A percentile compares a stretch with the other conserved stretches of the same genome.
These are phyloP conservation scores for Glycyrrhiza uralensis DNA, from an alignment of 306 rosid genomes.

Conservation along the genomic window DNA sequence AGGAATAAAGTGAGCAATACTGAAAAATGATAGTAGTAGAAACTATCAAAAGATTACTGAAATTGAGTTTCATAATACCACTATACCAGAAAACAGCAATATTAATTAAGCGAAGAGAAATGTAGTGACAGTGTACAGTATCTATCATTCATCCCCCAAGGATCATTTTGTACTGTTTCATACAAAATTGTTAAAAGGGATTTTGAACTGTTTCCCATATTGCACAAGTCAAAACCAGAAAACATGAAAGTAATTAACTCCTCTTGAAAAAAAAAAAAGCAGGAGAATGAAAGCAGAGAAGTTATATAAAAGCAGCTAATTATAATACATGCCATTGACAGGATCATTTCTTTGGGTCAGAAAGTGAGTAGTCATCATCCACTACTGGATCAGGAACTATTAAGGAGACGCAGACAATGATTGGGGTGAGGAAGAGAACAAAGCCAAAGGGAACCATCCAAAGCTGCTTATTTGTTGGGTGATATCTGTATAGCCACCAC, in stretches of 20 bases:
- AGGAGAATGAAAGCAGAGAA: slow-evolving; percentile 4
- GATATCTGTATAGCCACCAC: slow-evolving; percentile 67
- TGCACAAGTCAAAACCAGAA: neutral
- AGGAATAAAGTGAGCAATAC: neutral
- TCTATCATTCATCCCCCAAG: neutral
- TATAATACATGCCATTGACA: too few species aligned
- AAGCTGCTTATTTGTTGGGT: slow-evolving; percentile 51
- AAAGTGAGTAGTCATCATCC: slow-evolving; percentile 9
- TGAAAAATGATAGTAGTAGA: neutral
- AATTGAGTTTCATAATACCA: neutral
- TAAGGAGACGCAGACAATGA: slow-evolving; percentile 50
- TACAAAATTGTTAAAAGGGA: neutral
- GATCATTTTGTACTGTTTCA: neutral
- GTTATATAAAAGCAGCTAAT: neutral
- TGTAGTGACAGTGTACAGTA: neutral
- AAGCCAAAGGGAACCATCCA: slow-evolving; percentile 98
- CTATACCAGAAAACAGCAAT: neutral
- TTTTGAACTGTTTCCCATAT: neutral
- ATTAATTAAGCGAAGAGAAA: neutral
- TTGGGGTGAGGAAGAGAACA: slow-evolving; percentile 63
- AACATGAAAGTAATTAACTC: neutral
- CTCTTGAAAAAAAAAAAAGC: neutral
- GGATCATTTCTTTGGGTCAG: slow-evolving; percentile 36
- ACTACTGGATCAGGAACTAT: slow-evolving; percentile 44
- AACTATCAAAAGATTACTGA: slow-evolving; percentile 3